Evolutionary conservation across 805 yeast genomes (phyloP).

Genomic region (Priceomyces fermenticarens): DNA sequence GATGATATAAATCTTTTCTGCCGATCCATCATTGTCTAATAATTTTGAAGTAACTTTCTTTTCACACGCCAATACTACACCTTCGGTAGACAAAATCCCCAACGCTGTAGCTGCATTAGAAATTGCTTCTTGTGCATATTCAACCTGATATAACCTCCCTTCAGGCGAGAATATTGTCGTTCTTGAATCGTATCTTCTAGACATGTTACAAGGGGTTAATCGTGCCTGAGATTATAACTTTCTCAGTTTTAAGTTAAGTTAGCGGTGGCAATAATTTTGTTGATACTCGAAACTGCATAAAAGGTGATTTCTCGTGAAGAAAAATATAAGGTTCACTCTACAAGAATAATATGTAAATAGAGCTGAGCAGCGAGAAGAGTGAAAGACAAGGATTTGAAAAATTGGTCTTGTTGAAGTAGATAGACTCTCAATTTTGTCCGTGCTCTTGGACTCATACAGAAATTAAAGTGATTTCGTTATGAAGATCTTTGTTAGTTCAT

Average conservation of each 20-base stretch:
- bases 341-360: no score
- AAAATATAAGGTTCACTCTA: no score
- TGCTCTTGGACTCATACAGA: background rate
- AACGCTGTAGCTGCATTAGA: conserved; percentile 81
- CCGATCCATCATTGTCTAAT: conserved; percentile 88
- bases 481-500: conserved; percentile 31
- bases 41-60: conserved; percentile 90
- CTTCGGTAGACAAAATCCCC: conserved; percentile 73
- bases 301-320: background rate
- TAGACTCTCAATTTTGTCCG: no score
- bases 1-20: conserved; percentile 86
- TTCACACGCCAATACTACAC: conserved; percentile 96
- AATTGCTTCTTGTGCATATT: conserved; percentile 91
- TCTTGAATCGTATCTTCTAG: conserved; percentile 98
- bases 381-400: background rate
- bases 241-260: conserved; percentile 1
- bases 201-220: conserved; percentile 38
- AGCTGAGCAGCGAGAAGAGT: background rate
- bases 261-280: conserved; percentile 9
- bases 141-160: conserved; percentile 95
- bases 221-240: background rate
- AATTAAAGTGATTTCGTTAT: conserved; percentile 6
- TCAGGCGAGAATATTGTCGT: conserved; percentile 99
- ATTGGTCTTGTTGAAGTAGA: no score
- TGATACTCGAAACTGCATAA: conserved; percentile 8